These are phyloP conservation scores for Puccinellia tenuiflora DNA, from an alignment of 176 grass and related monocot genomes.

Conservation along the genomic window DNA sequence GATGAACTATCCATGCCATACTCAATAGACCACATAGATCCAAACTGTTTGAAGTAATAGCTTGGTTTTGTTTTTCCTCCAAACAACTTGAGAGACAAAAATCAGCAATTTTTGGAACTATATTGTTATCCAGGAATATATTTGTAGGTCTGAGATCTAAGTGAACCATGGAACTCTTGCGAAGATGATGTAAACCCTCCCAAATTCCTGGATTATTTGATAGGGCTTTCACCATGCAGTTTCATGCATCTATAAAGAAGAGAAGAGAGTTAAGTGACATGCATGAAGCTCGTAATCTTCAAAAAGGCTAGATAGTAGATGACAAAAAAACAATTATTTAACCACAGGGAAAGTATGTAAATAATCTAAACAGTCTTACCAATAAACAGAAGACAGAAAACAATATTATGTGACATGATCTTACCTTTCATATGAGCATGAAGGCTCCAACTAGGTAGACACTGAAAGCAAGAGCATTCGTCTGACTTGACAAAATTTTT, in stretches of 20 bases:
- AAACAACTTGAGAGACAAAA: neutral
- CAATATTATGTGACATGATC: neutral
- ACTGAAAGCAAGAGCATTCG: neutral
- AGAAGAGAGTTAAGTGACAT: neutral
- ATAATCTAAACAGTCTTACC: neutral
- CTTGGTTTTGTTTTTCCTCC: neutral
- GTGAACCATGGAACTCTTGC: neutral
- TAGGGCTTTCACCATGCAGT: neutral
- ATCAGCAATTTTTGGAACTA: neutral
- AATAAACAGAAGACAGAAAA: neutral
- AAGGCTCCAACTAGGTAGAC: neutral
- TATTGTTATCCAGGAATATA: neutral
- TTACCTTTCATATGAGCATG: neutral
- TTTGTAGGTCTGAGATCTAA: neutral
- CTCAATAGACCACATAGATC: conserved; percentile 5
- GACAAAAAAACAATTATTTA: neutral
- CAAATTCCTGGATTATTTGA: neutral
- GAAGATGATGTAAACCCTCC: neutral
- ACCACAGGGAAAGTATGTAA: neutral
- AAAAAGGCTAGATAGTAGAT: neutral
- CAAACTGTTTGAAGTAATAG: conserved; percentile 1
- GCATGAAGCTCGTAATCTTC: neutral
- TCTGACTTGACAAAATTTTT: neutral
- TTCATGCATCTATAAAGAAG: neutral
- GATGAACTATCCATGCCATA: neutral